phyloP scores from a whole-genome alignment of 495 filamentous ascomycete genomes.

The Penicillium steckii region DNA sequence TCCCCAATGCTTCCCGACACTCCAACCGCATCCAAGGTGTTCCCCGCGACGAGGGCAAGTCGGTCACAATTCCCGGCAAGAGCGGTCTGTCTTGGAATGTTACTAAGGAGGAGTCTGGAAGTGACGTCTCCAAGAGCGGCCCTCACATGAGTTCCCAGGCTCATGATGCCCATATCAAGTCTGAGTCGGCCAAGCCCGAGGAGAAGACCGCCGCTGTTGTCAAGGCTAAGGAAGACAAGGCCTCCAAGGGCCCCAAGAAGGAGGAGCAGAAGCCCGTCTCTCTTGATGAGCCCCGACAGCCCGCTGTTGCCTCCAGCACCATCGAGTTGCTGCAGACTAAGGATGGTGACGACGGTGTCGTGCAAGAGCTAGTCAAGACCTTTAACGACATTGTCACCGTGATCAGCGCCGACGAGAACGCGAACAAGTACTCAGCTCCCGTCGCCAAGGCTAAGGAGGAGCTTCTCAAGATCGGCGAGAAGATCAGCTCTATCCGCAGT shows the following conservation, averaged over 20 bases:
- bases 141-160: slow-evolving; percentile 46
- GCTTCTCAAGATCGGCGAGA: slow-evolving; percentile 69
- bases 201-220: slow-evolving; percentile 35
- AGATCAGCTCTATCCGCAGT: slow-evolving; percentile 70
- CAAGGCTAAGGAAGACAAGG: slow-evolving; percentile 46
- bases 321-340: slow-evolving; percentile 74
- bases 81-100: slow-evolving; percentile 85
- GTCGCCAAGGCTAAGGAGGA: slow-evolving; percentile 82
- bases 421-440: slow-evolving; percentile 68
- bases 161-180: slow-evolving; percentile 34
- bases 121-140: slow-evolving; percentile 44
- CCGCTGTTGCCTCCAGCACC: slow-evolving; percentile 50
- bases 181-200: slow-evolving; percentile 33
- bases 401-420: slow-evolving; percentile 76
- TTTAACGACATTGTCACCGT: slow-evolving; percentile 93
- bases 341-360: slow-evolving; percentile 76
- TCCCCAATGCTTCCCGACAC: slow-evolving; percentile 67
- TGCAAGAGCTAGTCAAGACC: slow-evolving; percentile 92
- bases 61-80: slow-evolving; percentile 79
- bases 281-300: slow-evolving; percentile 32
- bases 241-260: slow-evolving; percentile 32
- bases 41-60: slow-evolving; percentile 59
- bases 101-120: slow-evolving; percentile 49
- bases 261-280: slow-evolving; percentile 32
- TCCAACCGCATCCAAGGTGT: slow-evolving; percentile 43